Percentiles rank a stretch among this genome's conserved stretches.
Conservation (phyloP, 1,139 yeast genomes). For the Candida glucosophila region DNA sequence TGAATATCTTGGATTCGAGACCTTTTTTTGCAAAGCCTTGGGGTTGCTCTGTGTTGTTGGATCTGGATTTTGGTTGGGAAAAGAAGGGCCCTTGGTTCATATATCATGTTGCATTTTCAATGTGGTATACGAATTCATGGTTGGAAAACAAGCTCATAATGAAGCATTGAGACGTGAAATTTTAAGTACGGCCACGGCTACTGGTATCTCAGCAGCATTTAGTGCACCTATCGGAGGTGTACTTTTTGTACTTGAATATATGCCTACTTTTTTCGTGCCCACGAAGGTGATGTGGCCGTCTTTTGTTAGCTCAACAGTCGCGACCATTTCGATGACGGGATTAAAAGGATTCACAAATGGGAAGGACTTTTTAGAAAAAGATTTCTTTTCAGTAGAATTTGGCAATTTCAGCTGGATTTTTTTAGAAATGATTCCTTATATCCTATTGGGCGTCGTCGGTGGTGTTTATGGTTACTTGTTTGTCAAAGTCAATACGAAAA, state of each 20-base stretch:
- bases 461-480: conserved; percentile 58
- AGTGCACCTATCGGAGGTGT: conserved; percentile 96
- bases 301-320: conserved; percentile 67
- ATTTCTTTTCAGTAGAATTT: conserved; percentile 53
- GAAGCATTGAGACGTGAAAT: conserved; percentile 56
- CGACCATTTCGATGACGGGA: conserved; percentile 56
- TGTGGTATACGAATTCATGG: conserved; percentile 17
- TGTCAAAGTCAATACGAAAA: conserved; percentile 36
- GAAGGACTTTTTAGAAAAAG: conserved; percentile 42
- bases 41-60: conserved; percentile 63
- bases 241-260: conserved; percentile 69
- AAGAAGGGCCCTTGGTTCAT: conserved; percentile 91
- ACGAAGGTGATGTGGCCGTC: conserved; percentile 73
- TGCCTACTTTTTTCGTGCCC: conserved; percentile 55
- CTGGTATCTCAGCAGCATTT: conserved; percentile 91
- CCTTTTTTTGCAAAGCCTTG: conserved; percentile 40
- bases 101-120: conserved; percentile 59
- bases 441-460: conserved; percentile 57
- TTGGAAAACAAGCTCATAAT: conserved; percentile 33
- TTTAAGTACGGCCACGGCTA: conserved; percentile 80
- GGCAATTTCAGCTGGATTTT: conserved; percentile 69
- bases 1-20: conserved; percentile 37
- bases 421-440: conserved; percentile 62
- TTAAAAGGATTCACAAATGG: conserved; percentile 52
- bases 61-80: conserved; percentile 84